These are phyloP conservation scores for Arthrobotrys musiformis DNA, from an alignment of 2,329 filamentous ascomycete genomes.

Conservation along the genomic window DNA sequence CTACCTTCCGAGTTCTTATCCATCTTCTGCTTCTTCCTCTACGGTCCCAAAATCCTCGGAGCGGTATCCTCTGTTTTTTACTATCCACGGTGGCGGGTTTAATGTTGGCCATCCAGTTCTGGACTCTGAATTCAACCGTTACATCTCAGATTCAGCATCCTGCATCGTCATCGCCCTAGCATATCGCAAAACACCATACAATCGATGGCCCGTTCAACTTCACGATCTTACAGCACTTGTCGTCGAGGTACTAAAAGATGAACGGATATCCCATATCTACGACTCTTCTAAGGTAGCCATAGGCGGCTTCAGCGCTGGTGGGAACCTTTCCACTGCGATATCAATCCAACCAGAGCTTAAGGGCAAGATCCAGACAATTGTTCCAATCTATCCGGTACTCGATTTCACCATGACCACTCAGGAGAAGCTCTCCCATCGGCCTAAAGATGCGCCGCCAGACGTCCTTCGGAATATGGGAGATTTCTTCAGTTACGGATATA, in stretches of 20 bases:
- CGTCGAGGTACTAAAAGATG: constrained; percentile 64
- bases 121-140: constrained; percentile 66
- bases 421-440: constrained; percentile 19
- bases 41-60: constrained; percentile 20
- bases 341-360: constrained; percentile 27
- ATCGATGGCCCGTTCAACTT: constrained; percentile 65
- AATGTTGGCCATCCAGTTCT: constrained; percentile 64
- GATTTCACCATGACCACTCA: constrained; percentile 44
- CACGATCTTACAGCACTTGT: constrained; percentile 66
- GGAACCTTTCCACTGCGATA: constrained; percentile 63
- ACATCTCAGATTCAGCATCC: constrained; percentile 63
- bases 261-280: constrained; percentile 62
- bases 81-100: constrained; percentile 69
- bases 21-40: not conserved
- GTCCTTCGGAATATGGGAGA: constrained; percentile 35
- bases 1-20: constrained; percentile 39
- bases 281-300: constrained; percentile 64
- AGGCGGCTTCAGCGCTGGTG: constrained; percentile 68
- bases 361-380: constrained; percentile 28
- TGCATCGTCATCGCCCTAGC: constrained; percentile 66
- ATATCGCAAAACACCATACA: constrained; percentile 66
- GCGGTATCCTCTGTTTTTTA: constrained; percentile 64
- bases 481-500: constrained; percentile 58
- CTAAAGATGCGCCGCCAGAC: constrained; percentile 22
- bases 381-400: constrained; percentile 37